A percentile compares a stretch with the other conserved stretches of the same genome.
These are phyloP conservation scores for Rosa multiflora DNA, from an alignment of 306 rosid genomes.

Conservation along the genomic window DNA sequence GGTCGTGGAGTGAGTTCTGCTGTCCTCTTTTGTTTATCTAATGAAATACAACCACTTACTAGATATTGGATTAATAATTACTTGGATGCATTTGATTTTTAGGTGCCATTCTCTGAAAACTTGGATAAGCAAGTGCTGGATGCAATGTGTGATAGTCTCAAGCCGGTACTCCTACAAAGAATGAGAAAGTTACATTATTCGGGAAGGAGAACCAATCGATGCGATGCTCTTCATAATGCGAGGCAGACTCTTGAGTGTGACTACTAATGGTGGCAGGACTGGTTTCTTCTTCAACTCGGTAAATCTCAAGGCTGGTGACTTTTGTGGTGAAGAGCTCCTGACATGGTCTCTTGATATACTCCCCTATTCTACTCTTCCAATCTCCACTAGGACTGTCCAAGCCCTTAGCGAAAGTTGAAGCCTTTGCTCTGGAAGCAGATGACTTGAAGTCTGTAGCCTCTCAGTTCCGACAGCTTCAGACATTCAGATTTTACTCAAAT, in stretches of 20 bases:
- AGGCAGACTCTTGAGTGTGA: constrained; percentile 37
- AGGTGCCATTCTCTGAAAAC: constrained; percentile 46
- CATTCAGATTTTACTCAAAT: constrained; percentile 31
- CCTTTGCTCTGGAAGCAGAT: constrained; percentile 51
- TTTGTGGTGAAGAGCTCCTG: constrained; percentile 60
- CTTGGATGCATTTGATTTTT: too few relatives aligned
- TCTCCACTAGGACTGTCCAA: constrained; percentile 51
- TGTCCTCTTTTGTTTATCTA: too few relatives aligned
- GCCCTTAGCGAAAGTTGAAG: constrained; percentile 55
- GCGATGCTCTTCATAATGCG: constrained; percentile 52
- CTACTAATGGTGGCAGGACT: constrained; percentile 29
- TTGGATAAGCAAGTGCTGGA: constrained; percentile 44
- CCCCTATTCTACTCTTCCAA: constrained; percentile 32
- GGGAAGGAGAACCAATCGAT: constrained; percentile 52
- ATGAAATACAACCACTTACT: too few relatives aligned
- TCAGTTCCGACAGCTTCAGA: constrained; percentile 30
- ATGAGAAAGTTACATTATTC: constrained; percentile 29
- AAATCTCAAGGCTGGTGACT: constrained; percentile 53
- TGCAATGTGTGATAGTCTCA: constrained; percentile 46
- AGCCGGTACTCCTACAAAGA: constrained; percentile 35
- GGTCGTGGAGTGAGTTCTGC: constrained; percentile 6
- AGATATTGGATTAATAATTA: too few relatives aligned
- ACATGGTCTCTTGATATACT: constrained; percentile 33
- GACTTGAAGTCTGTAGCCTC: constrained; percentile 53
- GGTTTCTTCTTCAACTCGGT: constrained; percentile 5